phyloP scores from a whole-genome alignment of 257 asterid genomes.

The Mentha longifolia region DNA sequence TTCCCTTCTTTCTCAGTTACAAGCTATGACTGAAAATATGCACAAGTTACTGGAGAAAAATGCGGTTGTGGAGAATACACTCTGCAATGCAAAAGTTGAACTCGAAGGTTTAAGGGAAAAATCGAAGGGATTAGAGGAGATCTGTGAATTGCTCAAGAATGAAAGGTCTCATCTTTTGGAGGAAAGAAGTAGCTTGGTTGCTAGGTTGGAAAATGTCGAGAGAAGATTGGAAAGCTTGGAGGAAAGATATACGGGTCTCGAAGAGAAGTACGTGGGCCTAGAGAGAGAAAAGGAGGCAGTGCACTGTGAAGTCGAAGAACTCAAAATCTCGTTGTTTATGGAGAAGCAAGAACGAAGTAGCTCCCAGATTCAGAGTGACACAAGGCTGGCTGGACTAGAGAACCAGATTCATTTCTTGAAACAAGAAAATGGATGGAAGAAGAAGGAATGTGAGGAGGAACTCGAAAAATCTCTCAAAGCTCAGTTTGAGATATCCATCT shows the following conservation, averaged over 20 bases:
- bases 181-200: conserved; percentile 61
- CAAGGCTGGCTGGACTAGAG: conserved; percentile 61
- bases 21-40: conserved; percentile 70
- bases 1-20: conserved; percentile 74
- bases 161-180: conserved; percentile 71
- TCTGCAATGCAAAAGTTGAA: conserved; percentile 74
- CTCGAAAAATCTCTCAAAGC: conserved; percentile 75
- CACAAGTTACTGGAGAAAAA: conserved; percentile 75
- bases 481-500: conserved; percentile 77
- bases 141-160: conserved; percentile 72
- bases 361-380: conserved; percentile 53
- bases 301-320: conserved; percentile 61
- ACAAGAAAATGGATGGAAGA: conserved; percentile 73
- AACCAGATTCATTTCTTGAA: conserved; percentile 67
- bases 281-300: conserved; percentile 70
- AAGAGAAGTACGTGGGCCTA: conserved; percentile 64
- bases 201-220: conserved; percentile 69
- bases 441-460: conserved; percentile 80
- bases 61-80: conserved; percentile 76
- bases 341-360: conserved; percentile 78
- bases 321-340: conserved; percentile 53
- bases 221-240: conserved; percentile 62
- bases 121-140: conserved; percentile 81
- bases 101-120: conserved; percentile 93
- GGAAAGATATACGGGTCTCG: conserved; percentile 63